Evolutionary conservation across 1,139 yeast genomes (phyloP).

Genomic region (Debaryomyces nepalensis): DNA sequence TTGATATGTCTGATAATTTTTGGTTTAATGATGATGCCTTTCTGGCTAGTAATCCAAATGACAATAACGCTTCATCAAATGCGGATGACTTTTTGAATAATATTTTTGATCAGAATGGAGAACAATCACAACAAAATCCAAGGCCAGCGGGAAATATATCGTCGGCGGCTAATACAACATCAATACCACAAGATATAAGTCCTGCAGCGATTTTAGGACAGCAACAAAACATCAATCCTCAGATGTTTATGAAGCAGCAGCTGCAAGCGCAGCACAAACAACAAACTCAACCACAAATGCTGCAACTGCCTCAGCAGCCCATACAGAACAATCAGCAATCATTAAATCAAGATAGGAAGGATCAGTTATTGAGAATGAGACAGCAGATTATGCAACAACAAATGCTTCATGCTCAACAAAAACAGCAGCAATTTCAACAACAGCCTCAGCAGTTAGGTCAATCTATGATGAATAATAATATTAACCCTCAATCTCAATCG

Average conservation of each 20-base stretch:
- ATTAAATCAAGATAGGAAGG: slow-evolving; percentile 28
- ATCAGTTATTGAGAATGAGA: slow-evolving; percentile 38
- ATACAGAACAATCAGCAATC: slow-evolving; percentile 14
- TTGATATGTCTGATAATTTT: slow-evolving; percentile 44
- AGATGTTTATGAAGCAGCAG: slow-evolving; percentile 31
- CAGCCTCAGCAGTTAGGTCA: slow-evolving; percentile 17
- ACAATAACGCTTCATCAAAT: slow-evolving; percentile 19
- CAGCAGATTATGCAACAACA: slow-evolving; percentile 49
- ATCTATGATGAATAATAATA: slow-evolving; percentile 10
- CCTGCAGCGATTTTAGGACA: slow-evolving; percentile 7
- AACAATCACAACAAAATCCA: slow-evolving; percentile 19
- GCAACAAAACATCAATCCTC: slow-evolving; percentile 28
- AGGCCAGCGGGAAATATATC: not conserved
- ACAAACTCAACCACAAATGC: slow-evolving; percentile 22
- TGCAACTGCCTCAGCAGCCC: slow-evolving; percentile 18
- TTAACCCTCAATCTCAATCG: slow-evolving; percentile 16
- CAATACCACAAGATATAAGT: slow-evolving; percentile 15
- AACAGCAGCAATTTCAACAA: slow-evolving; percentile 22
- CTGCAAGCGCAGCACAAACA: slow-evolving; percentile 23
- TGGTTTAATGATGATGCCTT: slow-evolving; percentile 52
- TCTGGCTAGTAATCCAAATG: slow-evolving; percentile 22
- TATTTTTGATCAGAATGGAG: slow-evolving; percentile 38
- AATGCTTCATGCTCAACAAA: slow-evolving; percentile 32
- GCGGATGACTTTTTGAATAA: slow-evolving; percentile 43
- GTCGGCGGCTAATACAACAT: slow-evolving; percentile 9